Percentiles rank a stretch among this genome's conserved stretches.
Evolutionary conservation across 2,329 filamentous ascomycete genomes (phyloP).

Genomic region (Trichophyton simii): DNA sequence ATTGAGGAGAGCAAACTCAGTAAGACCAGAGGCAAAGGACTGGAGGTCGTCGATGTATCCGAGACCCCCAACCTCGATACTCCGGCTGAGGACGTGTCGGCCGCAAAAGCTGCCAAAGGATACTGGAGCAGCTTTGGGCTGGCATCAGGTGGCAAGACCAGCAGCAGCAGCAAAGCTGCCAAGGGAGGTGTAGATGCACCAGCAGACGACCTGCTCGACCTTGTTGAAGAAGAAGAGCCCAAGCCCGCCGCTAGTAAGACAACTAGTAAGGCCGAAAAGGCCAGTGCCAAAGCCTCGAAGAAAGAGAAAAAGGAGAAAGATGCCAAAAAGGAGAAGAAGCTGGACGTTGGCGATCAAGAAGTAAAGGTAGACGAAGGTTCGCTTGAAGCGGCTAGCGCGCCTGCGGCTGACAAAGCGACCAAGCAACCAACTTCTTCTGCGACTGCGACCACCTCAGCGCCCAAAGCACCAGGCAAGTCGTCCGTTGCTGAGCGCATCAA

Average conservation of each 20-base stretch:
- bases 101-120: conserved; percentile 10
- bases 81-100: conserved; percentile 23
- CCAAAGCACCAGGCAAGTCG: conserved; percentile 31
- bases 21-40: conserved; percentile 21
- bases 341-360: not conserved
- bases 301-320: not conserved
- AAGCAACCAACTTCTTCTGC: conserved; percentile 28
- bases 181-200: conserved; percentile 16
- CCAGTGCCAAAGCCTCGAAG: not conserved
- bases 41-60: conserved; percentile 16
- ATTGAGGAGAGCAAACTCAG: conserved; percentile 17
- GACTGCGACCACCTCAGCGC: conserved; percentile 25
- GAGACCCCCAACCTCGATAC: conserved; percentile 24
- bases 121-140: conserved; percentile 36
- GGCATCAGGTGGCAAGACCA: conserved; percentile 29
- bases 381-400: conserved; percentile 1
- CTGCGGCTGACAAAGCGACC: conserved; percentile 25
- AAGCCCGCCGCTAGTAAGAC: conserved; percentile 1
- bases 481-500: conserved; percentile 45
- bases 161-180: conserved; percentile 24
- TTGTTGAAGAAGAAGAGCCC: not conserved
- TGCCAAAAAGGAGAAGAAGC: not conserved
- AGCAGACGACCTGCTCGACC: conserved; percentile 1
- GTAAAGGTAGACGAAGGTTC: conserved; percentile 7
- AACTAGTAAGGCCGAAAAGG: conserved; percentile 1